phyloP scores from a whole-genome alignment of 2,329 filamentous ascomycete genomes.

The Coniochaeta sp. region DNA sequence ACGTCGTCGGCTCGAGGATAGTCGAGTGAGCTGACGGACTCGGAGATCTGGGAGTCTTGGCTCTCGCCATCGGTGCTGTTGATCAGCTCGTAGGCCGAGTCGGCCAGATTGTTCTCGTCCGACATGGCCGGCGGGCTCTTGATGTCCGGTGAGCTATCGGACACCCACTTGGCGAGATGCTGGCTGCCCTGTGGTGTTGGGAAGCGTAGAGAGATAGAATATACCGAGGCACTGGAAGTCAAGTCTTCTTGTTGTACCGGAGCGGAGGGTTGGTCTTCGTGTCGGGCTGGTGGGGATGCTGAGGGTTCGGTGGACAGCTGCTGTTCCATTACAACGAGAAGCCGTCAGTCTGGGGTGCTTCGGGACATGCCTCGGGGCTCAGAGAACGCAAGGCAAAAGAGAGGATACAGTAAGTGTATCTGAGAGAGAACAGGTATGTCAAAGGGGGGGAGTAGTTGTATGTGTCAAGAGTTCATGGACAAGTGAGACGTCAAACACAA shows the following conservation, averaged over 20 bases:
- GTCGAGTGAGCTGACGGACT: constrained; percentile 44
- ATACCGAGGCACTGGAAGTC: constrained; percentile 25
- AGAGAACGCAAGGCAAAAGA: constrained; percentile 10
- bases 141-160: constrained; percentile 49
- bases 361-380: constrained; percentile 27
- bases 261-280: background rate
- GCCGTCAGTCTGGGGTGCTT: constrained; percentile 23
- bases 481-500: background rate
- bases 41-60: constrained; percentile 40
- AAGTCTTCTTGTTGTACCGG: background rate
- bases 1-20: constrained; percentile 42
- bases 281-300: background rate
- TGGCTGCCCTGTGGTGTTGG: constrained; percentile 48
- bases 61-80: constrained; percentile 43
- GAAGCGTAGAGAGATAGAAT: constrained; percentile 47
- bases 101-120: constrained; percentile 43
- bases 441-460: background rate
- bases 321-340: constrained; percentile 46
- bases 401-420: background rate
- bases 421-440: background rate
- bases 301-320: constrained; percentile 20
- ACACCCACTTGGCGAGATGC: constrained; percentile 53
- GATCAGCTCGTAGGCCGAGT: constrained; percentile 53
- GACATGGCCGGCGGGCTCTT: constrained; percentile 38
- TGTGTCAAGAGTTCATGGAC: background rate